Base-by-base conservation (phyloP, 2,329 filamentous ascomycete species). In the Podosphaera fusca region DNA sequence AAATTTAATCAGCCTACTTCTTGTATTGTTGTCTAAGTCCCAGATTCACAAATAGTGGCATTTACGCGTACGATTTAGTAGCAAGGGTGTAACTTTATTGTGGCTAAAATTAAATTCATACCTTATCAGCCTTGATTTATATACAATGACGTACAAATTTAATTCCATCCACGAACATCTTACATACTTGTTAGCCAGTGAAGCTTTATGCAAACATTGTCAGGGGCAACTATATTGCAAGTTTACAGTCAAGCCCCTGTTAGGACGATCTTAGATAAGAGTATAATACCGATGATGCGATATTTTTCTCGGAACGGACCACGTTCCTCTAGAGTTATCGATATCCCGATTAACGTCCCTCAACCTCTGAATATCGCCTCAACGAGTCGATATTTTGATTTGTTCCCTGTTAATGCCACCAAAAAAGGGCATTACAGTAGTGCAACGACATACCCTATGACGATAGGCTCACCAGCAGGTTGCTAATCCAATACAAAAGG, bases 161-260 rank as follows among this genome's bases (percentile, higher is more conserved):
- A 21, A 21, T 21, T 21, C 21, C 21, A 21, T 21, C 21, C 21
- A 21, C 21, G 21, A 21, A 21, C 21, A 21, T 21, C 21, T 21
- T 21, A 21, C 21, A 21, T 21, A 21, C 21, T 21, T 21, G 21
- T 21, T 21, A 21, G 21, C 21, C 21, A 21, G 21, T 21, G 21
- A 21, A 21, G 21, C 21, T 21, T 21, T 21, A 21, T 21, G 21
- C 21, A 21, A 21, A 21, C 21, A 21, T 21, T 21, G 21, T 21
- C 21, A 21, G 21, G 21, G 21, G 21, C 21, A 21, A 21, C 21
- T 21, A 21, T 21, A 21, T 21, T 21, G 21, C 21, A 1, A 21
- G 21, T 21, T 21, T 72, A 45, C 40, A 45, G 40, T 45, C 40
- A 45, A 2, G 4, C 40, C 40, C 40, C 4, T 45, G 40, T 45